Evolutionary conservation across 441 rosid species (phyloP), one percentile per base, ranked within the genome.

Genomic region (Aleurites moluccanus): DNA sequence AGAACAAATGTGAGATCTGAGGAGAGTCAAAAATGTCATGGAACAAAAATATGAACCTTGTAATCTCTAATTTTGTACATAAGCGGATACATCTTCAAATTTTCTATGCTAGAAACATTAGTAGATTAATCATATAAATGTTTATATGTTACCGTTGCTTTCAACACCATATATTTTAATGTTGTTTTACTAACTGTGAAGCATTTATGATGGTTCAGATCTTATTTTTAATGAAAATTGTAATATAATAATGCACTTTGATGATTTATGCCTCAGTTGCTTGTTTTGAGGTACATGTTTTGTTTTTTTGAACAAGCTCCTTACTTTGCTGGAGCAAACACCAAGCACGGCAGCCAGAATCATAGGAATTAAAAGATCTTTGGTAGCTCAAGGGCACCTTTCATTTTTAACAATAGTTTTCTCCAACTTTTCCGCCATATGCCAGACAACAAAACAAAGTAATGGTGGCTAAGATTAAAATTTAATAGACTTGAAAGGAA

Each of bases 1-100:
- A 71, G 50, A 74, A 60, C 35, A 77, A 73, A 53, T 38, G 47
- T 64, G 10, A 23, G 4, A 55, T 42, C 25, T n/a, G 25, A 77
- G 28, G 2, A 16, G 47, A 33, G 16, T 68, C 14, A 16, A 4
- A n/a, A 33, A 69, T 20, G 28, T 45, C 4, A 70, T 53, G 52
- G 45, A 28, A 11, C 20, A 66, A 44, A n/a, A 73, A 11, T 45
- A 40, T 69, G 6, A 38, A 62, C n/a, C n/a, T 49, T 55, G 20
- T 6, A 52, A 52, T 18, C 56, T 18, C 56, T 50, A 50, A 15
- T 50, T 50, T 50, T 50, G 7, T 50, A 50, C 0, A 44, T 44
- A 56, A 60, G 35, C 4, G 1, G 6, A 27, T 60, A 13, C 35
- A 60, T 11, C 16, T 60, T 27, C 14, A 11, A n/a, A 13, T 3